phyloP scores from a whole-genome alignment of 2,329 filamentous ascomycete species.

The Aureobasidium sp. region DNA sequence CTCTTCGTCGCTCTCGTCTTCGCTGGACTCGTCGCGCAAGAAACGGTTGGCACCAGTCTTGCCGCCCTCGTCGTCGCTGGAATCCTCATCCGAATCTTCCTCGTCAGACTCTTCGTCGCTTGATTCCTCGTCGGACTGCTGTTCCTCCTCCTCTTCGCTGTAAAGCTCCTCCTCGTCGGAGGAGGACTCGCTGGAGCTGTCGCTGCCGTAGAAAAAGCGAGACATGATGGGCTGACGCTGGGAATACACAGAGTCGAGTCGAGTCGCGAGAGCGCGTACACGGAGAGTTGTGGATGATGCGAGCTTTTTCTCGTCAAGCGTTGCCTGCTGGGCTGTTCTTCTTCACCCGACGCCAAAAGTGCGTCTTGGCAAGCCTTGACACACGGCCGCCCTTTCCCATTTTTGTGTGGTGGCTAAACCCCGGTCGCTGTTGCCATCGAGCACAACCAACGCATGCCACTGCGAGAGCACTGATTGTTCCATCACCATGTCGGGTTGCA shows the following conservation, averaged over 20 bases:
- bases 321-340: background rate
- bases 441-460: no score
- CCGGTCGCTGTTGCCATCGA: background rate
- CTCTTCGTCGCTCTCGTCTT: slow-evolving; percentile 76
- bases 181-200: slow-evolving; percentile 93
- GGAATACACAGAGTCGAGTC: slow-evolving; percentile 7
- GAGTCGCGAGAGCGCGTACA: background rate
- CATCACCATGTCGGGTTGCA: background rate
- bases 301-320: background rate
- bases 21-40: slow-evolving; percentile 68
- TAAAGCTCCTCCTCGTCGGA: slow-evolving; percentile 93
- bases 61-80: slow-evolving; percentile 49
- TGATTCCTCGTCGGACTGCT: slow-evolving; percentile 45
- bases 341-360: background rate
- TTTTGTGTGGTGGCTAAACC: background rate
- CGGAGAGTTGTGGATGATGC: background rate
- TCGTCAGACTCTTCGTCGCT: slow-evolving; percentile 46
- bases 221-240: slow-evolving; percentile 59
- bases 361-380: background rate
- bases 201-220: slow-evolving; percentile 93
- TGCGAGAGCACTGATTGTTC: background rate
- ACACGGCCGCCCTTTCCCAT: background rate
- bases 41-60: slow-evolving; percentile 72
- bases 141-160: slow-evolving; percentile 64
- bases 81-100: slow-evolving; percentile 29